Evolutionary conservation across 495 filamentous ascomycete species (phyloP).

Genomic region (Cercophora scortea): DNA sequence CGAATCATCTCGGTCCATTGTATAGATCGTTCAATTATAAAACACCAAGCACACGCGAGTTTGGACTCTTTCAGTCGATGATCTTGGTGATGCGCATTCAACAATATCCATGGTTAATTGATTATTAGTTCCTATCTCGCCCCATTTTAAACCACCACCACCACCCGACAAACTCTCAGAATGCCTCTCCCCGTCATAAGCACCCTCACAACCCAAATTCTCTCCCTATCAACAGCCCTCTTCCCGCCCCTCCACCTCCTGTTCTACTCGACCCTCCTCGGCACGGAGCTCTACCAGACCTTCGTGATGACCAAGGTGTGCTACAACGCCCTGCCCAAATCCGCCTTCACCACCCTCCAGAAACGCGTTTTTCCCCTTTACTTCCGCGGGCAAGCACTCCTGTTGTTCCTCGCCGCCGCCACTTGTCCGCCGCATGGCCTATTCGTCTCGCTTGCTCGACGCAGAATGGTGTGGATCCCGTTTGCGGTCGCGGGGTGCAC

Average conservation of each 20-base stretch:
- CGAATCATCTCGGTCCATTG: no score
- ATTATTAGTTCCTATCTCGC: no score
- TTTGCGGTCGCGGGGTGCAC: conserved; percentile 31
- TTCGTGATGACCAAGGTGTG: conserved; percentile 47
- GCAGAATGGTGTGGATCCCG: conserved; percentile 27
- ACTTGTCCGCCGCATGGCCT: conserved; percentile 39
- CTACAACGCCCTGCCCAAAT: conserved; percentile 36
- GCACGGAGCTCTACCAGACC: conserved; percentile 43
- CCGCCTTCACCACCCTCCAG: conserved; percentile 43
- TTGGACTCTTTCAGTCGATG: no score
- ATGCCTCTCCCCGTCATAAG: no score
- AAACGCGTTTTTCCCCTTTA: conserved; percentile 49
- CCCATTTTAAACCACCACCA: no score
- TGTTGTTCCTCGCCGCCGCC: conserved; percentile 35
- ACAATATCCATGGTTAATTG: no score
- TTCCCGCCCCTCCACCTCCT: conserved; percentile 37
- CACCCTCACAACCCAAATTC: no score
- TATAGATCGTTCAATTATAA: no score
- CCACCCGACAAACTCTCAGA: no score
- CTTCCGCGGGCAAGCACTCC: conserved; percentile 37
- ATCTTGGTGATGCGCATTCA: no score
- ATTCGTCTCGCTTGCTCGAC: conserved; percentile 24
- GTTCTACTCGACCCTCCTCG: conserved; percentile 45
- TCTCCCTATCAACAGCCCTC: no score
- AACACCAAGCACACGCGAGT: no score